Conservation (phyloP, 2,329 filamentous ascomycete species). For the Teratosphaeria viscida region DNA sequence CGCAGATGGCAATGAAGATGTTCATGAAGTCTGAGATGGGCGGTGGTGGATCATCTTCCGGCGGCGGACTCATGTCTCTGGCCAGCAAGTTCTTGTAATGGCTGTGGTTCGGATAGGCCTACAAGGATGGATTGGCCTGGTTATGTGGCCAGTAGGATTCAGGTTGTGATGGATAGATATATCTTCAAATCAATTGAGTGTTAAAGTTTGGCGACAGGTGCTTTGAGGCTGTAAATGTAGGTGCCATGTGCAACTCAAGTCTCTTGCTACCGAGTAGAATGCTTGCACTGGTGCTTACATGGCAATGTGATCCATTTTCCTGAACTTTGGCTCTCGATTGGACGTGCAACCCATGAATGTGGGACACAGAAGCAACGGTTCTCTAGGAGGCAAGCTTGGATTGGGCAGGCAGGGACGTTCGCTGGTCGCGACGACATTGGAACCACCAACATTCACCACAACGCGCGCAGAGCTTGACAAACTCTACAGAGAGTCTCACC, state of each 20-base stretch:
- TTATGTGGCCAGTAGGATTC: not conserved
- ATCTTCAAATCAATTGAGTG: not conserved
- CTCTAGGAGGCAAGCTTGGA: not conserved
- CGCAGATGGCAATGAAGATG: constrained; percentile 81
- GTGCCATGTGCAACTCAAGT: not conserved
- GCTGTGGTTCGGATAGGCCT: not conserved
- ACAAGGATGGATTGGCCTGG: not conserved
- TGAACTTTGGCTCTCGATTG: not conserved
- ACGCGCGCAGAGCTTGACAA: not conserved
- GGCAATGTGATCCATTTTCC: not conserved
- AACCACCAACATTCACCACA: not conserved
- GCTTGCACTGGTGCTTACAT: not conserved
- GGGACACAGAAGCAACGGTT: not conserved
- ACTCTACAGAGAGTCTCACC: not conserved
- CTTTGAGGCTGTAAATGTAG: not conserved
- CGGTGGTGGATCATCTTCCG: constrained; percentile 31
- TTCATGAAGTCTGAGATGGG: constrained; percentile 66
- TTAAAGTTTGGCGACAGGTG: not conserved
- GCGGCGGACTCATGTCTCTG: constrained; percentile 45
- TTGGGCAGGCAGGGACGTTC: not conserved
- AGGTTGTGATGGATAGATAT: not conserved
- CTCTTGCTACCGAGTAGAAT: not conserved
- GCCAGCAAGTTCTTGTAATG: constrained; percentile 49
- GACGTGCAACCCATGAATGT: not conserved
- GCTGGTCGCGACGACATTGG: not conserved